Percentiles rank a stretch among this genome's conserved stretches.
phyloP scores from a whole-genome alignment of 2,329 filamentous ascomycete genomes.

The Daldinia sp. region DNA sequence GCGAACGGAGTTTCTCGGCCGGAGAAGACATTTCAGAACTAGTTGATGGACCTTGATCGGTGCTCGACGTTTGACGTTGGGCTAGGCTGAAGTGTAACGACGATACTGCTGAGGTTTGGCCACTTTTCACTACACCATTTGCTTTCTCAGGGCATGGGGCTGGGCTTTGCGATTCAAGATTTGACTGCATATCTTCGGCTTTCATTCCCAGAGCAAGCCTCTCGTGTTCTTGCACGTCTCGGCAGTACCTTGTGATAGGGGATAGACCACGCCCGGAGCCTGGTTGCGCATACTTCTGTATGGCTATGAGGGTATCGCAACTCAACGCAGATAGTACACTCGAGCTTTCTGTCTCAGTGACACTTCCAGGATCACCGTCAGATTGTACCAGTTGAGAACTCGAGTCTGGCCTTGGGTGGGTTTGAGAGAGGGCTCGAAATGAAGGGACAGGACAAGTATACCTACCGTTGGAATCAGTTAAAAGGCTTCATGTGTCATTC shows the following conservation, averaged over 20 bases:
- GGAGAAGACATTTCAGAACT: conserved; percentile 16
- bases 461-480: conserved; percentile 16
- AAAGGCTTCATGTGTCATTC: not conserved
- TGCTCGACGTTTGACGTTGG: not conserved
- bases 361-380: too few relatives aligned
- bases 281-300: conserved; percentile 2
- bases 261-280: not conserved
- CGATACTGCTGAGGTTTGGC: conserved; percentile 14
- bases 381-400: not conserved
- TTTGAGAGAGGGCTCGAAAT: conserved; percentile 14
- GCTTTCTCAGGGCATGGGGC: not conserved
- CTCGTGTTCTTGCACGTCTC: conserved; percentile 41
- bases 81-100: conserved; percentile 20
- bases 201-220: conserved; percentile 40
- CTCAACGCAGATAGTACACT: not conserved
- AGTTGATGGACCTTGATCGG: not conserved
- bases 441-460: conserved; percentile 30
- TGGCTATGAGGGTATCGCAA: conserved; percentile 12
- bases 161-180: not conserved
- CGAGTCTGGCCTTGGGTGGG: not conserved
- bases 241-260: conserved; percentile 43
- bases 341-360: not conserved
- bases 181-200: not conserved
- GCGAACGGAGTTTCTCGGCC: conserved; percentile 22
- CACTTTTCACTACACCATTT: conserved; percentile 6